A percentile compares a stretch with the other conserved stretches of the same genome.
phyloP scores from a whole-genome alignment of 2,329 filamentous ascomycete species.

The Gyromitra esculenta region DNA sequence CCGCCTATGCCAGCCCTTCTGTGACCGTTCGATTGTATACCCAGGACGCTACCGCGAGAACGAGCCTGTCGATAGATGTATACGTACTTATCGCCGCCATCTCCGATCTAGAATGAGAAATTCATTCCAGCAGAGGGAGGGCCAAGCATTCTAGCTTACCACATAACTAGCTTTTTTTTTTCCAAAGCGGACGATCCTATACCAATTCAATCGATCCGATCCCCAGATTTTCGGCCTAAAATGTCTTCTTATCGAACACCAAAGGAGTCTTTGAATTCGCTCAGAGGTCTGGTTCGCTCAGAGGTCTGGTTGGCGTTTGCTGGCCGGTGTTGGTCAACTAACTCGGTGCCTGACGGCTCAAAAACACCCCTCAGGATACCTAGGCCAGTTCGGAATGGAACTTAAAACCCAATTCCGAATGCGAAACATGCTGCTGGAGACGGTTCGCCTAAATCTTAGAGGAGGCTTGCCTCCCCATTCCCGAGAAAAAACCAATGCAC shows the following conservation, averaged over 20 bases:
- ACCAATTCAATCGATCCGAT: neutral
- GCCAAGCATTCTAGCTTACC: neutral
- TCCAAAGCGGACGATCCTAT: neutral
- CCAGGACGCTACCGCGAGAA: conserved; percentile 22
- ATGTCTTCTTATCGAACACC: neutral
- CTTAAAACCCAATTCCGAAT: conserved; percentile 14
- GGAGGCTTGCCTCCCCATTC: conserved; percentile 12
- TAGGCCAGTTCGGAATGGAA: conserved; percentile 31
- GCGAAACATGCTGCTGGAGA: conserved; percentile 35
- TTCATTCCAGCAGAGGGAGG: neutral
- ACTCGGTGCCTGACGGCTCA: neutral
- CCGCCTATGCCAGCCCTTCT: conserved; percentile 24
- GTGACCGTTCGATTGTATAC: neutral
- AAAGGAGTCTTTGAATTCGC: neutral
- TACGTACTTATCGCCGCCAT: conserved; percentile 7
- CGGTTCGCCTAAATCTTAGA: conserved; percentile 4
- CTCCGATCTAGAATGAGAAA: neutral
- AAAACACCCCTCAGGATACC: neutral
- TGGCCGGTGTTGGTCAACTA: neutral
- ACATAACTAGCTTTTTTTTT: conserved; percentile 8
- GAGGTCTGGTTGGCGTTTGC: conserved; percentile 1
- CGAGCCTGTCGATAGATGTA: neutral
- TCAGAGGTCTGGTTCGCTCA: neutral
- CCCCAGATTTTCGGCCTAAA: neutral
- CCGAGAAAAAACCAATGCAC: conserved; percentile 17